Evolutionary conservation across 768 basidiomycete species (phyloP).

Genomic region (Suillus hirtellus): DNA sequence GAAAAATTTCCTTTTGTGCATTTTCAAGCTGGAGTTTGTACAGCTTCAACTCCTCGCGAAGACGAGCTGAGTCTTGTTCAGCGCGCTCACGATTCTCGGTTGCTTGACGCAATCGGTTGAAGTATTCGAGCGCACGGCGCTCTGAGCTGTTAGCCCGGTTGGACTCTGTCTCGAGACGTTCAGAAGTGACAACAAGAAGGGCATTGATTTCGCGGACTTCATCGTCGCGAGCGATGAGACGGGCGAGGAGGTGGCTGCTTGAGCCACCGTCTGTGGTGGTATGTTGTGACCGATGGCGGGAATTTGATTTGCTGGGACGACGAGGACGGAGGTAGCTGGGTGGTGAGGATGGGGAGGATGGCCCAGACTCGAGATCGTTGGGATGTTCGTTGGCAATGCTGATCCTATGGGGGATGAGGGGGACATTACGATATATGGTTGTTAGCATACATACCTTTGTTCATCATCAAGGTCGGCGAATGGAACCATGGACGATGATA

Average conservation of each 20-base stretch:
- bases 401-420: slow-evolving; percentile 18
- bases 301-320: slow-evolving; percentile 28
- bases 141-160: slow-evolving; percentile 46
- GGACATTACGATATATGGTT: neutral
- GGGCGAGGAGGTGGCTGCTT: slow-evolving; percentile 31
- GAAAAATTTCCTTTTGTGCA: slow-evolving; percentile 45
- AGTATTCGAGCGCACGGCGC: slow-evolving; percentile 47
- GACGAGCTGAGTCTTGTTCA: slow-evolving; percentile 39
- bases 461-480: slow-evolving; percentile 30
- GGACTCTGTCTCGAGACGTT: slow-evolving; percentile 43
- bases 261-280: slow-evolving; percentile 29
- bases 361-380: slow-evolving; percentile 30
- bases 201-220: slow-evolving; percentile 34
- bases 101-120: slow-evolving; percentile 40
- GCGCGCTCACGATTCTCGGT: slow-evolving; percentile 40
- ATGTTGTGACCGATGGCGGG: slow-evolving; percentile 28
- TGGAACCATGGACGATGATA: slow-evolving; percentile 27
- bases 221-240: slow-evolving; percentile 30
- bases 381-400: slow-evolving; percentile 30
- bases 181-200: slow-evolving; percentile 23
- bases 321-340: slow-evolving; percentile 21
- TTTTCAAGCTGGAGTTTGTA: slow-evolving; percentile 48
- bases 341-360: slow-evolving; percentile 27
- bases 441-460: slow-evolving; percentile 24
- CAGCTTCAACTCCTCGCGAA: slow-evolving; percentile 43